Evolutionary conservation across 2,329 filamentous ascomycete species (phyloP).

Genomic region (Talaromyces sp.): DNA sequence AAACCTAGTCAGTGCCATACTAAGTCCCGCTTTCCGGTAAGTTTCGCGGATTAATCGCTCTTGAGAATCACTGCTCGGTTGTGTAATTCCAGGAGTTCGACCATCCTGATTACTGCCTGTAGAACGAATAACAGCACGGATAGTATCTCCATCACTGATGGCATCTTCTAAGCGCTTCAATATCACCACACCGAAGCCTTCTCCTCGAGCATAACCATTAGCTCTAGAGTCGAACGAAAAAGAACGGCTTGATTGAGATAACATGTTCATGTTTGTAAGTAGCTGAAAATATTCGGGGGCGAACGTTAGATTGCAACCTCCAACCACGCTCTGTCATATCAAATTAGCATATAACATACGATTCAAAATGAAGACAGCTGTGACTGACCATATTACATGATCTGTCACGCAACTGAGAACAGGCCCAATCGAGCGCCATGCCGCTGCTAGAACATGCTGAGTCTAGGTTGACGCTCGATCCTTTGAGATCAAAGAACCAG

Average conservation of each 20-base stretch:
- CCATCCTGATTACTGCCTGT: slow-evolving; percentile 33
- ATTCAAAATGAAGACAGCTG: not conserved
- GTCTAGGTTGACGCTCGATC: slow-evolving; percentile 27
- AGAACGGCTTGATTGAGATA: slow-evolving; percentile 20
- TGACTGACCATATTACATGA: not conserved
- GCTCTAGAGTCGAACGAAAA: slow-evolving; percentile 32
- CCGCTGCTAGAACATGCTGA: slow-evolving; percentile 29
- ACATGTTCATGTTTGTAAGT: not conserved
- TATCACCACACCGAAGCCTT: slow-evolving; percentile 40
- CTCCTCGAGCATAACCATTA: slow-evolving; percentile 50
- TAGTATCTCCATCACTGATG: slow-evolving; percentile 39
- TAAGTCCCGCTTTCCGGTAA: slow-evolving; percentile 36
- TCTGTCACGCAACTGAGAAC: not conserved
- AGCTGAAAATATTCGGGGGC: not conserved
- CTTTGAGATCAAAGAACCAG: slow-evolving; percentile 30
- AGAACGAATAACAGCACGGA: slow-evolving; percentile 36
- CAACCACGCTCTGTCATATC: not conserved
- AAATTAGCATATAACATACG: not conserved
- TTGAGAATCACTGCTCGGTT: slow-evolving; percentile 34
- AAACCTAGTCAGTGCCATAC: slow-evolving; percentile 26
- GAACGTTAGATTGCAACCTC: not conserved
- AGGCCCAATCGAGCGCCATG: slow-evolving; percentile 28
- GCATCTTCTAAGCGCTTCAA: slow-evolving; percentile 21
- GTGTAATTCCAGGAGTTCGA: slow-evolving; percentile 26
- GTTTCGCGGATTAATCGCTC: slow-evolving; percentile 30